These are phyloP conservation scores for Trypanosoma brucei DNA, from an alignment of 208 protist genomes.

Conservation along the genomic window DNA sequence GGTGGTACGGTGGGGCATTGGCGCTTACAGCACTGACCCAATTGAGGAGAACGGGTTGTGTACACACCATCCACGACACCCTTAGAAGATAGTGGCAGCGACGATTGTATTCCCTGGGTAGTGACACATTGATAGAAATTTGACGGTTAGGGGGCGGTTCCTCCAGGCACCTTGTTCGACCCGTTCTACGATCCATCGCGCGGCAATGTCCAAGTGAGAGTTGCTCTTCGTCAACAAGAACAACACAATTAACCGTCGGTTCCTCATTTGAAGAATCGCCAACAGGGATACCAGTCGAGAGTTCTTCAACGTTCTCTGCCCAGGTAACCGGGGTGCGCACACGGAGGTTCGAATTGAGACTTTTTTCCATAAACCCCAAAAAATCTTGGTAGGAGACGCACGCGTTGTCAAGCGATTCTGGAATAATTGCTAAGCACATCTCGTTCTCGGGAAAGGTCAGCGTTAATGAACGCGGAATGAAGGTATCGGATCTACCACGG, in stretches of 20 bases:
- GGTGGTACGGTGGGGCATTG: constrained; percentile 48
- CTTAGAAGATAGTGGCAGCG: constrained; percentile 61
- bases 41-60: constrained; percentile 57
- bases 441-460: constrained; percentile 46
- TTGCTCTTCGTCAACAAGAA: constrained; percentile 47
- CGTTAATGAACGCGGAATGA: constrained; percentile 36
- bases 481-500: constrained; percentile 29
- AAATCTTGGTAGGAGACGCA: constrained; percentile 61
- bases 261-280: constrained; percentile 21
- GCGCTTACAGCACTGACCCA: constrained; percentile 71
- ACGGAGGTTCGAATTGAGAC: constrained; percentile 57
- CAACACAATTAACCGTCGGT: constrained; percentile 37
- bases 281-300: constrained; percentile 32
- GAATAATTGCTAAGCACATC: constrained; percentile 66
- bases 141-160: constrained; percentile 47
- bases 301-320: constrained; percentile 24
- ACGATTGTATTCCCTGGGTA: constrained; percentile 47
- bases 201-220: constrained; percentile 34
- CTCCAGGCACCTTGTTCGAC: constrained; percentile 44
- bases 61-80: constrained; percentile 73
- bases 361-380: constrained; percentile 58
- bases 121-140: constrained; percentile 56
- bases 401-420: constrained; percentile 31
- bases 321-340: constrained; percentile 37
- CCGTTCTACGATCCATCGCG: constrained; percentile 54